These are phyloP conservation scores for Xylaria sp. DNA, from an alignment of 2,329 filamentous ascomycete genomes.

Conservation along the genomic window DNA sequence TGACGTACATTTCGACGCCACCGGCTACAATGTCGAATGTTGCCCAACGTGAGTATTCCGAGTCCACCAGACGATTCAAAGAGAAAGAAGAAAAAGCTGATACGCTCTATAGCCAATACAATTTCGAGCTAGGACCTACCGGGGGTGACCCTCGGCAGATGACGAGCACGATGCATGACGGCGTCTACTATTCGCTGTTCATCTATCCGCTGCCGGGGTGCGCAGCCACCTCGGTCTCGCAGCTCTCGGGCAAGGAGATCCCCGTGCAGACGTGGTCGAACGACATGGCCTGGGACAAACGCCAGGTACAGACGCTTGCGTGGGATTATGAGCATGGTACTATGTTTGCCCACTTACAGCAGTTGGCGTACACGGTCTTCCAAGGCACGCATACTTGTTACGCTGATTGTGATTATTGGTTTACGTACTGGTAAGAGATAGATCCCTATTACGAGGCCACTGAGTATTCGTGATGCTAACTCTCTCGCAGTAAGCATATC, in stretches of 20 bases:
- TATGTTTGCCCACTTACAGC: slow-evolving; percentile 27
- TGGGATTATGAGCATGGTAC: slow-evolving; percentile 39
- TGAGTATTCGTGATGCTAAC: slow-evolving; percentile 10
- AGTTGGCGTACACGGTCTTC: slow-evolving; percentile 34
- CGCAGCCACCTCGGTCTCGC: slow-evolving; percentile 33
- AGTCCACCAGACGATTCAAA: background rate
- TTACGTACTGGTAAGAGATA: slow-evolving; percentile 31
- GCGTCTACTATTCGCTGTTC: slow-evolving; percentile 25
- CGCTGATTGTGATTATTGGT: slow-evolving; percentile 36
- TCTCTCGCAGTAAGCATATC: slow-evolving; percentile 20
- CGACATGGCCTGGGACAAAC: slow-evolving; percentile 36
- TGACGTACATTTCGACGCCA: slow-evolving; percentile 34
- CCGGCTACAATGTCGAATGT: slow-evolving; percentile 27
- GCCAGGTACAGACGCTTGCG: slow-evolving; percentile 26
- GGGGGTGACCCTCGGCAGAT: slow-evolving; percentile 7
- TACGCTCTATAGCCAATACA: slow-evolving; percentile 24
- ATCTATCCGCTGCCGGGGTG: slow-evolving; percentile 33
- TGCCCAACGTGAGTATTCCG: slow-evolving; percentile 37
- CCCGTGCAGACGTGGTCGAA: slow-evolving; percentile 35
- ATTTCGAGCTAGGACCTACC: background rate
- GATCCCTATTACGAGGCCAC: background rate
- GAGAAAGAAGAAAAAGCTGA: background rate
- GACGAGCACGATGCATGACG: slow-evolving; percentile 33
- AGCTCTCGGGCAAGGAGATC: slow-evolving; percentile 37
- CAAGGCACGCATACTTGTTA: slow-evolving; percentile 41